Base-by-base conservation (phyloP, 345 rosid species). In the Mercurialis annua region DNA sequence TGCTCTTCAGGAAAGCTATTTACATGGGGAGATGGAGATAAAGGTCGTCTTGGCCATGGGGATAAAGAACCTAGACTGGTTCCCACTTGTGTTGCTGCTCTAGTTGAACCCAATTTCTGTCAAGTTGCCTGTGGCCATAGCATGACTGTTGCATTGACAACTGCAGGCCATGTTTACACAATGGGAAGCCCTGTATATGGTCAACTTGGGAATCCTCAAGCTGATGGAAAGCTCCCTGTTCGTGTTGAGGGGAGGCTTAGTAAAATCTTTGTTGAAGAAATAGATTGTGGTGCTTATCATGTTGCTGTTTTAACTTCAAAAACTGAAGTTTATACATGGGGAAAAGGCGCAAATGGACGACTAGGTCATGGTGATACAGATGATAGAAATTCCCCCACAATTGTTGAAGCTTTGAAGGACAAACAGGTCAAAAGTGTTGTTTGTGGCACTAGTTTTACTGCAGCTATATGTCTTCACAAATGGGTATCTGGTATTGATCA, bases 11-110 rank as follows among this genome's bases (percentile, higher is more conserved):
- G 86, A 17, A 82, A 79, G 71, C 84, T 86, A 18, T 86, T 86
- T 64, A 86, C 91, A 7, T 84, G 91, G 91, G 91, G 91, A 27
- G 76, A 84, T 79, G 91, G 86, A 61, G 85, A 81, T 52, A 73
- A 84, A 63, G 84, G 86, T 62, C 78, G 76, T 57, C 91, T 86
- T 29, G 91, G 91, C 53, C 91, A 84, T 72, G 86, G 80, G 44
- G 85, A 82, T 67, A 71, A 65, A 66, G 88, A 84, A 71, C 65
- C 81, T 58, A 80, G 71, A 72, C 71, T 82, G 47, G 69, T 82
- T 43, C 91, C 91, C 38, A 77, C 76, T 23, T 67, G 80, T 66
- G 84, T 86, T 59, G 64, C 77, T 63, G 76, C 72, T n/a, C 65
- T 80, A 21, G 85, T 73, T 49, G 73, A 75, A 56, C 74, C 81